Percentiles rank a stretch among this genome's conserved stretches.
These are phyloP conservation scores for Chaetomiaceae sp. DNA, from an alignment of 2,329 filamentous ascomycete genomes.

Conservation along the genomic window DNA sequence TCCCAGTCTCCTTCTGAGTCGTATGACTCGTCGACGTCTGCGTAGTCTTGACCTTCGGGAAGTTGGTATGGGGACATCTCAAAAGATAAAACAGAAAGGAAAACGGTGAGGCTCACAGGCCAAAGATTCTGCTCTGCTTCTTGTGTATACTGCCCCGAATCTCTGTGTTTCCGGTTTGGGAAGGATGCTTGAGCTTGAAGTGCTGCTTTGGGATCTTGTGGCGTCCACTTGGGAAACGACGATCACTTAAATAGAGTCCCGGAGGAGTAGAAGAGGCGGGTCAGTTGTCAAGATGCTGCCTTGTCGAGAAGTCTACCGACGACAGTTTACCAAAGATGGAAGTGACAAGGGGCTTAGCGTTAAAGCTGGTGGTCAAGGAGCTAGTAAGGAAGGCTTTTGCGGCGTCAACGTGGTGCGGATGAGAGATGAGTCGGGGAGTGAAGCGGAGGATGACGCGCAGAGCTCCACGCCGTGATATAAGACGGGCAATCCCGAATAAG, in stretches of 20 bases:
- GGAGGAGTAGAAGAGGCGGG: slow-evolving; percentile 1
- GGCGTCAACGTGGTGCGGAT: slow-evolving; percentile 18
- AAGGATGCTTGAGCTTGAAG: slow-evolving; percentile 18
- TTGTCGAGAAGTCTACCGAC: slow-evolving; percentile 4
- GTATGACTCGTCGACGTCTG: slow-evolving; percentile 13
- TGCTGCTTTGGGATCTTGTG: slow-evolving; percentile 12
- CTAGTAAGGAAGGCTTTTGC: slow-evolving; percentile 13
- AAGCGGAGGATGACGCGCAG: slow-evolving; percentile 18
- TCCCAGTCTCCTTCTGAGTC: slow-evolving; percentile 12
- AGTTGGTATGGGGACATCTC: slow-evolving; percentile 28
- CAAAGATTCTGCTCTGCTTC: slow-evolving; percentile 13
- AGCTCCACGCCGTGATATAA: slow-evolving; percentile 23
- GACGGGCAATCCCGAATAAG: slow-evolving; percentile 24
- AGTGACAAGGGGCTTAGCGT: slow-evolving; percentile 23
- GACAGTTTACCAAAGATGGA: slow-evolving; percentile 22
- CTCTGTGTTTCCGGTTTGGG: slow-evolving; percentile 9
- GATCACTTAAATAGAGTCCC: slow-evolving; percentile 19
- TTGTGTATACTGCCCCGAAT: slow-evolving; percentile 13
- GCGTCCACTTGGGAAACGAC: slow-evolving; percentile 15
- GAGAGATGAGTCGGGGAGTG: slow-evolving; percentile 15
- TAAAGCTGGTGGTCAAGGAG: slow-evolving; percentile 11
- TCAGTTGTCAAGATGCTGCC: slow-evolving; percentile 11
- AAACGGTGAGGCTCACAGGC: slow-evolving; percentile 21
- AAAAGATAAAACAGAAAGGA: slow-evolving; percentile 11
- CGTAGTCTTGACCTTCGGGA: slow-evolving; percentile 22